Evolutionary conservation across 768 basidiomycete genomes (phyloP), one percentile per base, ranked within the genome.

Genomic region (Tephrocybe sp.): DNA sequence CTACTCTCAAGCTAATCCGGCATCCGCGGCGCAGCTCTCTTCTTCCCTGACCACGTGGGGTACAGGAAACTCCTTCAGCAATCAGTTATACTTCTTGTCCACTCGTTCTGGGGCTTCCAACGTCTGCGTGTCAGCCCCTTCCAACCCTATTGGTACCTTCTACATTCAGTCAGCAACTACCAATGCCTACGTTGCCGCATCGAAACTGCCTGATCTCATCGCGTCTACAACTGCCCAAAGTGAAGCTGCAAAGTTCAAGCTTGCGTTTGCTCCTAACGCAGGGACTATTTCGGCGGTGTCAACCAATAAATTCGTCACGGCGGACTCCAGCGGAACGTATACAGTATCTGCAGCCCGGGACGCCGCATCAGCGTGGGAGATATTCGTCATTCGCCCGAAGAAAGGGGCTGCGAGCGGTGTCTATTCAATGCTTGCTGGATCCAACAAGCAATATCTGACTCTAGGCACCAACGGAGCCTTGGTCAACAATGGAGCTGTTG

Each of bases 41-140:
- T 47, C 66, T 4, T 56, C 57, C 4, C 61, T 71, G 23, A 68
- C 67, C 23, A 58, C 48, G 2, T 71, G 69, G 69, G 69, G 69
- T 15, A 57, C 61, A 2, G 68, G 68, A 5, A 71, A 67, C 39
- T 64, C 66, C 2, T 67, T 63, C 47, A 65, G 64, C 40, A 66
- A 65, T 46, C 64, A 67, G 20, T 37, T 66, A 12, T 68, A 71
- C 50, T 69, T 65, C 52, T 50, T 71, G 36, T 58, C 68, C 37
- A 71, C 69, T 36, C 67, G 69, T 33, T 53, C 62, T 33, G 65
- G 65, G 20, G 44, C 65, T 9, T 55, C 55, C 28, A 64, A 66
- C 10, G 58, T 70, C 46, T 70, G 69, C 52, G 58, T 53, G n/a
- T 45, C 68, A 2, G 52, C 48, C 3, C 50, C 58, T 0, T 45